phyloP scores from a whole-genome alignment of 208 protist genomes.

The Wallacemonas sp. region DNA sequence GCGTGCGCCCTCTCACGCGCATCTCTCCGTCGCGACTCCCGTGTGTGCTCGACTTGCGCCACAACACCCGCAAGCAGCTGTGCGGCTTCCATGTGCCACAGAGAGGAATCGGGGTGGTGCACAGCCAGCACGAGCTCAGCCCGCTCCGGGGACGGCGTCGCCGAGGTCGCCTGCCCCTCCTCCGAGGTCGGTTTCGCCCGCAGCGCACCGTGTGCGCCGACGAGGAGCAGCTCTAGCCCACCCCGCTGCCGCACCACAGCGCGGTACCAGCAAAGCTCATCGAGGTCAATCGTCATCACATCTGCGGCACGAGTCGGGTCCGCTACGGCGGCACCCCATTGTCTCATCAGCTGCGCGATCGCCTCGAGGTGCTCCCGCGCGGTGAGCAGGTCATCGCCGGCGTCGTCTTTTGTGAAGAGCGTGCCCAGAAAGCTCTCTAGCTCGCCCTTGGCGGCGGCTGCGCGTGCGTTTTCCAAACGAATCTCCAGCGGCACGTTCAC shows the following conservation, averaged over 20 bases:
- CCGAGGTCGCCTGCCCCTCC: conserved; percentile 1
- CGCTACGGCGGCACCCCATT: neutral
- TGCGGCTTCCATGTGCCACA: neutral
- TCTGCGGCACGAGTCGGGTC: too few relatives aligned
- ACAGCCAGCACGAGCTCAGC: conserved; percentile 3
- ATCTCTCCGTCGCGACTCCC: conserved; percentile 3
- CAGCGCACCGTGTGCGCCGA: conserved; percentile 34
- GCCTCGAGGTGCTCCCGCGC: conserved; percentile 18
- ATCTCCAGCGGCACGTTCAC: conserved; percentile 41
- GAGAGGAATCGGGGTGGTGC: neutral
- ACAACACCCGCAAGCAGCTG: neutral
- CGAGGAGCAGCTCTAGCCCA: conserved; percentile 52
- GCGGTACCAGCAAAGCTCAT: conserved; percentile 31
- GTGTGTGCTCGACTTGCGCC: conserved; percentile 13
- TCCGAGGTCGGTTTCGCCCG: conserved; percentile 6
- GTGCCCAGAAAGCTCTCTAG: conserved; percentile 35
- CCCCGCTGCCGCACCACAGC: conserved; percentile 62
- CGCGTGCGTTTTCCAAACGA: conserved; percentile 47
- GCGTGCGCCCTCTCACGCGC: conserved; percentile 31
- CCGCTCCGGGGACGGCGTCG: neutral
- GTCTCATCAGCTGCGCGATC: conserved; percentile 18
- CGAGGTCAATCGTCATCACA: conserved; percentile 27
- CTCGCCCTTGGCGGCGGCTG: conserved; percentile 23
- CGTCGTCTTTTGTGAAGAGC: conserved; percentile 59
- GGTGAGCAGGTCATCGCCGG: conserved; percentile 59